Evolutionary conservation across 805 yeast species (phyloP).

Genomic region (Candida germanica): DNA sequence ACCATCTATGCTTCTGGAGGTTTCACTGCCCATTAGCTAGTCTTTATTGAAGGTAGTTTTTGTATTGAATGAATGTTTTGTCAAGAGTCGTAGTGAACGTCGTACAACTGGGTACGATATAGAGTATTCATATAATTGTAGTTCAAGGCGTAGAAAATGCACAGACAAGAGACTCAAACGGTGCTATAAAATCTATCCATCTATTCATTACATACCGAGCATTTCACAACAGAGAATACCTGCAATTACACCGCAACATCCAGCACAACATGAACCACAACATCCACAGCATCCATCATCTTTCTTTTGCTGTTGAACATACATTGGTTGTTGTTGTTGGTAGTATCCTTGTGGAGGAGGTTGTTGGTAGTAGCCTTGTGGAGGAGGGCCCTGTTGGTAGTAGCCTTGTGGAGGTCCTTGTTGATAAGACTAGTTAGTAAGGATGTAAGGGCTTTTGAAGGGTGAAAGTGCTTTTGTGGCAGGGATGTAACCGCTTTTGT

Average conservation of each 20-base stretch:
- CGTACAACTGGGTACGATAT: too few relatives aligned
- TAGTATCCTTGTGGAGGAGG: conserved; percentile 18
- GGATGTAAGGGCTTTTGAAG: too few relatives aligned
- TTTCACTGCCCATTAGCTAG: conserved; percentile 61
- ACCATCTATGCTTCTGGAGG: conserved; percentile 65
- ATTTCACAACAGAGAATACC: conserved; percentile 32
- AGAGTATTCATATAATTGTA: too few relatives aligned
- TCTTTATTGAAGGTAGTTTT: too few relatives aligned
- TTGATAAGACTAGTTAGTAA: conserved; percentile 10
- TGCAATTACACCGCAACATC: conserved; percentile 33
- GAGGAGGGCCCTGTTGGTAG: conserved; percentile 6
- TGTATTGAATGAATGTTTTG: too few relatives aligned
- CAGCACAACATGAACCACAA: conserved; percentile 26
- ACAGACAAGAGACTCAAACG: too few relatives aligned
- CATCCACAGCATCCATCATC: conserved; percentile 27
- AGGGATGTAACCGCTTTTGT: too few relatives aligned
- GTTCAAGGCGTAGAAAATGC: too few relatives aligned
- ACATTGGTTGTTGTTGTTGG: conserved; percentile 40
- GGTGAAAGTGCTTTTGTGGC: too few relatives aligned
- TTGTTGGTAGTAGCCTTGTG: conserved; percentile 20
- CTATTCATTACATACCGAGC: conserved; percentile 15
- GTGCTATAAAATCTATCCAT: too few relatives aligned
- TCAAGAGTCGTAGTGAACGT: too few relatives aligned
- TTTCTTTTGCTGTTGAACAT: conserved; percentile 37
- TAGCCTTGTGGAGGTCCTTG: conserved; percentile 14